Evolutionary conservation across 768 basidiomycete species (phyloP).

Genomic region (Boletellus sp.): DNA sequence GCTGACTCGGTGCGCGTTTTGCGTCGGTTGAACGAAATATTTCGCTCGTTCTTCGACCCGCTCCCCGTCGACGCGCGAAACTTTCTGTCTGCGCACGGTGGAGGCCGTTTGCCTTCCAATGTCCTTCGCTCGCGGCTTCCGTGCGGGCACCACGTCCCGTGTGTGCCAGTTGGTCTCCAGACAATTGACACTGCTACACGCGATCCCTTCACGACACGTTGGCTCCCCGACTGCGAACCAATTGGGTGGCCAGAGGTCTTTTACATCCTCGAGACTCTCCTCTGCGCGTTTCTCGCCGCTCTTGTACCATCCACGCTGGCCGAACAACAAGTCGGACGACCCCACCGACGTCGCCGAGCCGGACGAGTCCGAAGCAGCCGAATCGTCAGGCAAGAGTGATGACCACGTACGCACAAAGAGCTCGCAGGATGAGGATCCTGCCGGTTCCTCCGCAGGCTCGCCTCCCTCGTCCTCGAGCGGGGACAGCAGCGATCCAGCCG

Average conservation of each 20-base stretch:
- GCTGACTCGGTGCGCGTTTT: constrained; percentile 3
- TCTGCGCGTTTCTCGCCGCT: constrained; percentile 31
- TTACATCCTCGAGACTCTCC: constrained; percentile 23
- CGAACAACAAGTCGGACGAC: constrained; percentile 34
- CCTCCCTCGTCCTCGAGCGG: constrained; percentile 40
- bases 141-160: constrained; percentile 10
- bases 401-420: constrained; percentile 22
- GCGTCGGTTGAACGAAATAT: too few species aligned
- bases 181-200: constrained; percentile 7
- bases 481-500: constrained; percentile 35
- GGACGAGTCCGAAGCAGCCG: constrained; percentile 24
- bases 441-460: constrained; percentile 31
- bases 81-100: constrained; percentile 8
- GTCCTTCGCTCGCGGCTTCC: constrained; percentile 20
- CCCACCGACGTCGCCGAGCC: constrained; percentile 21
- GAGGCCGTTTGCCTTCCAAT: constrained; percentile 20
- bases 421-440: constrained; percentile 30
- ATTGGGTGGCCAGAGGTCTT: constrained; percentile 18
- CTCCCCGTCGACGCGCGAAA: neutral
- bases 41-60: neutral
- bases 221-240: constrained; percentile 5
- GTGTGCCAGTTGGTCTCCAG: constrained; percentile 11
- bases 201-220: constrained; percentile 10
- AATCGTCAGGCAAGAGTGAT: constrained; percentile 14
- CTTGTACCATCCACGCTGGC: constrained; percentile 36